A percentile compares a stretch with the other conserved stretches of the same genome.
Evolutionary conservation across 2,329 filamentous ascomycete species (phyloP).

Genomic region (Pleomassaria siparia): DNA sequence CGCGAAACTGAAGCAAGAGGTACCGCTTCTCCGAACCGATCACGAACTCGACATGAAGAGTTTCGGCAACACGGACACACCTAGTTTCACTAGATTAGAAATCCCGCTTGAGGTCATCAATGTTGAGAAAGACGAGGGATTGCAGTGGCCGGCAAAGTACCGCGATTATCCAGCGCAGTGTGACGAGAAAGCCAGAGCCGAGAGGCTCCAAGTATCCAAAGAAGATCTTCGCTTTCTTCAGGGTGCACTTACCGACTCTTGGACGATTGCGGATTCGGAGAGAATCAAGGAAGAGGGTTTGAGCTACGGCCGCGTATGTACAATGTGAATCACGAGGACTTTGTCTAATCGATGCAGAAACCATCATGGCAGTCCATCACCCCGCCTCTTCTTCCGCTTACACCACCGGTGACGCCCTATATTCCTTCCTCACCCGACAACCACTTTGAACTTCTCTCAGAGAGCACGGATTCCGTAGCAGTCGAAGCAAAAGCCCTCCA

Average conservation of each 20-base stretch:
- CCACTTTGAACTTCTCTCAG: slow-evolving; percentile 41
- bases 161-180: slow-evolving; percentile 27
- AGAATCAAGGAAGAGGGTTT: slow-evolving; percentile 16
- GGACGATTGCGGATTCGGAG: slow-evolving; percentile 22
- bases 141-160: slow-evolving; percentile 45
- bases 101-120: slow-evolving; percentile 40
- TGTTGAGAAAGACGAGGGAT: slow-evolving; percentile 47
- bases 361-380: slow-evolving; percentile 38
- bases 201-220: slow-evolving; percentile 43
- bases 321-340: neutral
- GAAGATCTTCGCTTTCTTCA: slow-evolving; percentile 42
- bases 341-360: slow-evolving; percentile 32
- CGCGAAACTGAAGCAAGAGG: slow-evolving; percentile 45
- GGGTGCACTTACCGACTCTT: slow-evolving; percentile 29
- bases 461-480: slow-evolving; percentile 35
- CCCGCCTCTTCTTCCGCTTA: slow-evolving; percentile 51
- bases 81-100: slow-evolving; percentile 30
- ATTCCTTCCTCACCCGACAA: slow-evolving; percentile 44
- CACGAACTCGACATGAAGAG: slow-evolving; percentile 48
- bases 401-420: slow-evolving; percentile 43
- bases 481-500: slow-evolving; percentile 40
- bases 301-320: slow-evolving; percentile 26
- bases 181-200: slow-evolving; percentile 25
- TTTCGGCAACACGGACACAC: slow-evolving; percentile 34
- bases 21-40: slow-evolving; percentile 50